Base-by-base conservation (phyloP, 2,329 filamentous ascomycete genomes). In the Fusarium algeriense region DNA sequence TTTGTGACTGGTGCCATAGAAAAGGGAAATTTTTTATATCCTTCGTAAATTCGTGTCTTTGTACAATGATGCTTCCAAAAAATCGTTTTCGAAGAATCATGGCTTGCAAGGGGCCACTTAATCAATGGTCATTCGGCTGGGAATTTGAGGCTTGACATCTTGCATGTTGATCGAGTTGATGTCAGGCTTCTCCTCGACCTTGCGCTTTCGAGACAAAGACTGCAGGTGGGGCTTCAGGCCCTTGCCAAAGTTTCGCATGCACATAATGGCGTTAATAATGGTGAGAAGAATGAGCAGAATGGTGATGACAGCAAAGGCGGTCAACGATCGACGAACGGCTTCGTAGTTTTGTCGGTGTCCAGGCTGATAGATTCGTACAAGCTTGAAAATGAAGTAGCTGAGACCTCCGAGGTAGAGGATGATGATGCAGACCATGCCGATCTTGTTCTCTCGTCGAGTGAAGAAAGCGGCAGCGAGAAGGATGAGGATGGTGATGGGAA, bases 351-450 rank as follows among this genome's bases (percentile, higher is more conserved):
- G 59, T 55, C 79, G 80, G 74, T 89, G 88, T 45, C 80, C 80
- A 14, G 88, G 84, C 74, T 92, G 90, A 82, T 97, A 99, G 90
- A 99, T 99, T 79, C 96, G 93, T 65, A 96, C 92, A 59, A 99
- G 90, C 87, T 99, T 99, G 89, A 98, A 99, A 79, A 97, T 88
- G 85, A 99, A 99, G 85, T 98, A 99, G 62, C 91, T 93, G 72
- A 98, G 88, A 41, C 91, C 95, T 69, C 92, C 94, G 72, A 97
- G 91, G 83, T 97, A 98, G 62, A 98, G 87, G 56, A 95, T 84
- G 76, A 98, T 95, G 78, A 94, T 90, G 73, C 85, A 77, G 58
- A 91, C 83, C 90, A 97, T 97, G 79, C 95, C 95, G 14, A 86
- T 64, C 74, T 90, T 91, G 78, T 91, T 95, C 81, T 99, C 96